Evolutionary conservation across 495 filamentous ascomycete species (phyloP).

Genomic region (Penicillium soppii): DNA sequence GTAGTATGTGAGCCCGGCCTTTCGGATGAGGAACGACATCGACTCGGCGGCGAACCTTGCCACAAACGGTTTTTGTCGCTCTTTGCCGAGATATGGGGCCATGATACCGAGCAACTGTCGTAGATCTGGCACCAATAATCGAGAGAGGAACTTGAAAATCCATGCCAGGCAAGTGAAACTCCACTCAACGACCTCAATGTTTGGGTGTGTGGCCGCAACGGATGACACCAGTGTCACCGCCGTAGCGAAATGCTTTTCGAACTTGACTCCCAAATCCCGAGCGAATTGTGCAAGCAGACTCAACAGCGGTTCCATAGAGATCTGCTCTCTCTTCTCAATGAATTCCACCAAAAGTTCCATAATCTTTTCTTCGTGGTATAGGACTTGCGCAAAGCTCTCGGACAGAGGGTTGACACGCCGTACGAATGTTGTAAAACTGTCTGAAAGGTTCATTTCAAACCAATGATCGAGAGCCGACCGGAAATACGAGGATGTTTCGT

Average conservation of each 20-base stretch:
- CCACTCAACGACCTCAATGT: constrained; percentile 89
- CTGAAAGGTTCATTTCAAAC: constrained; percentile 85
- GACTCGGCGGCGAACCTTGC: constrained; percentile 91
- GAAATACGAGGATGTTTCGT: constrained; percentile 77
- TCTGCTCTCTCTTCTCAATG: constrained; percentile 71
- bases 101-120: constrained; percentile 79
- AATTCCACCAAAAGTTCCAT: constrained; percentile 74
- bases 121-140: constrained; percentile 79
- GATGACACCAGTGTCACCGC: constrained; percentile 66
- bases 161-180: constrained; percentile 92
- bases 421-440: constrained; percentile 71
- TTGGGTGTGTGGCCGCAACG: constrained; percentile 59
- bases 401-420: constrained; percentile 71
- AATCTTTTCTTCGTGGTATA: constrained; percentile 83
- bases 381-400: constrained; percentile 86
- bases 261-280: constrained; percentile 82
- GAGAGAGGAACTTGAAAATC: constrained; percentile 93
- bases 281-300: constrained; percentile 85
- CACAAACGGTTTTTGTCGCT: constrained; percentile 77
- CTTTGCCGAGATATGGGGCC: constrained; percentile 81
- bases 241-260: constrained; percentile 80
- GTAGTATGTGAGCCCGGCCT: constrained; percentile 72
- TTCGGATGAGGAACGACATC: constrained; percentile 88
- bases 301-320: constrained; percentile 81
- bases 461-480: constrained; percentile 79